Evolutionary conservation across 139 green algal species (phyloP).

Genomic region (Micromonas commoda): DNA sequence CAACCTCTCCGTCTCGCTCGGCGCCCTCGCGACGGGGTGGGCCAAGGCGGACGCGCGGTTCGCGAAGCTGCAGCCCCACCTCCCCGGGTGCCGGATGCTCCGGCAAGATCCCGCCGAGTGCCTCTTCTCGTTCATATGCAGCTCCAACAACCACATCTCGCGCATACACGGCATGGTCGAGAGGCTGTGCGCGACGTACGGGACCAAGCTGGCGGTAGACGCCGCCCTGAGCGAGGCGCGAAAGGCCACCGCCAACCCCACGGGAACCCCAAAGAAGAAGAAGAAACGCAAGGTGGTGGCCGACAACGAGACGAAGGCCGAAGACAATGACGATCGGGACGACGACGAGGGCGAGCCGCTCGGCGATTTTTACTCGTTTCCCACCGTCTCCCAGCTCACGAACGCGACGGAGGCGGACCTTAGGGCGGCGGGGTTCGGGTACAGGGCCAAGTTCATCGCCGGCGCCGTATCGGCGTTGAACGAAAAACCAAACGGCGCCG

Average conservation of each 20-base stretch:
- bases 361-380: slow-evolving; percentile 58
- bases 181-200: slow-evolving; percentile 24
- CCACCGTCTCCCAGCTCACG: slow-evolving; percentile 72
- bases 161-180: slow-evolving; percentile 84
- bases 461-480: slow-evolving; percentile 53
- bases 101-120: slow-evolving; percentile 88
- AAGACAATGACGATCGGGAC: not conserved
- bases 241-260: not conserved
- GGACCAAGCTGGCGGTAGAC: not conserved
- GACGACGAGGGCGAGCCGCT: not conserved
- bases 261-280: not conserved
- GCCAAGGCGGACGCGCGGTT: slow-evolving; percentile 51
- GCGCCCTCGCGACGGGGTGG: slow-evolving; percentile 47
- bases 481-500: slow-evolving; percentile 40
- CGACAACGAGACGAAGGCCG: not conserved
- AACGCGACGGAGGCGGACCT: slow-evolving; percentile 69
- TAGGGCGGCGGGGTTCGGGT: slow-evolving; percentile 76
- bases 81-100: slow-evolving; percentile 69
- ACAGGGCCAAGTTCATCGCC: slow-evolving; percentile 76
- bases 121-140: slow-evolving; percentile 92
- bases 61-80: slow-evolving; percentile 41
- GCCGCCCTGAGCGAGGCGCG: not conserved
- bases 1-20: slow-evolving; percentile 54
- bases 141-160: slow-evolving; percentile 93
- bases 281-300: not conserved